phyloP scores from a whole-genome alignment of 2,329 filamentous ascomycete species.

The Colletotrichum paranaense region DNA sequence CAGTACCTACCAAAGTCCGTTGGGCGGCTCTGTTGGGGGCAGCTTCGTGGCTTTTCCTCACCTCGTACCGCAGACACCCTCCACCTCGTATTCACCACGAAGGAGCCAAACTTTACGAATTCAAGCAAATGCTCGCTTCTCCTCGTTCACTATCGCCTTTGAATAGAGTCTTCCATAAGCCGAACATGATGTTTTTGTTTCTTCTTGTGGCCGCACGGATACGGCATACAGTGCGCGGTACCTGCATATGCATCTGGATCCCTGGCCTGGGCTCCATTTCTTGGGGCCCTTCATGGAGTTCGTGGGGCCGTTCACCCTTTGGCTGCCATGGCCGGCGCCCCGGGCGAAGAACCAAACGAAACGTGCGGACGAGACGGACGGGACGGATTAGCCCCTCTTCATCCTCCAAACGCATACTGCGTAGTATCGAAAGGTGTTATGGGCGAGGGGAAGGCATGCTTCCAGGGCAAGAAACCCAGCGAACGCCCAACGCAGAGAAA shows the following conservation, averaged over 20 bases:
- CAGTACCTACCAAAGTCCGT: background rate
- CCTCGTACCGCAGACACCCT: background rate
- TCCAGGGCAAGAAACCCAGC: background rate
- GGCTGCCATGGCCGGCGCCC: background rate
- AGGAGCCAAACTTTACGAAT: background rate
- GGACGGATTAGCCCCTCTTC: background rate
- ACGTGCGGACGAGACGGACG: constrained; percentile 1
- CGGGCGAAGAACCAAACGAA: background rate
- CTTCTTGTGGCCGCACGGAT: background rate
- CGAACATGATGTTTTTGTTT: background rate
- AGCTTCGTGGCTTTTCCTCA: background rate
- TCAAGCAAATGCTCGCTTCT: background rate
- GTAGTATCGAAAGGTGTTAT: constrained; percentile 6
- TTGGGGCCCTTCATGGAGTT: background rate
- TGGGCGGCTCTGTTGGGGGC: background rate
- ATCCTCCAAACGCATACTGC: background rate
- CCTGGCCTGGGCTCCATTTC: background rate
- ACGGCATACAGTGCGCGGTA: constrained; percentile 17
- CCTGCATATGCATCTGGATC: constrained; percentile 25
- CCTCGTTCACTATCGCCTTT: background rate
- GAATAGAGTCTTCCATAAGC: background rate
- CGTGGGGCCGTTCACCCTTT: constrained; percentile 6
- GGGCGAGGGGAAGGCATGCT: background rate
- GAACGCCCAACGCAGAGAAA: background rate
- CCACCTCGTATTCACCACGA: background rate